Conservation (phyloP, 805 yeast species). For the Candida cerambycidarum region DNA sequence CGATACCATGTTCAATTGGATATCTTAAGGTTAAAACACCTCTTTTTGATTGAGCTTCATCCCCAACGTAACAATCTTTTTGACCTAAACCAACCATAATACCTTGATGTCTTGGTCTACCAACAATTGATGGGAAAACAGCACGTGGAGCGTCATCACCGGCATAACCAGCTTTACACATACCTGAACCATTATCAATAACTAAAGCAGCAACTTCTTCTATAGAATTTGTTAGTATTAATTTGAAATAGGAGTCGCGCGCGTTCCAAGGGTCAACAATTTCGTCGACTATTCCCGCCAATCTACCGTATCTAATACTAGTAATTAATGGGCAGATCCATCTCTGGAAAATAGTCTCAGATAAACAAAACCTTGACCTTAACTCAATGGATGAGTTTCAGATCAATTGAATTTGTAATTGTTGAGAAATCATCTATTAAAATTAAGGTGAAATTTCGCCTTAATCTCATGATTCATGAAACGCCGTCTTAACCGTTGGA, state of each 20-base stretch:
- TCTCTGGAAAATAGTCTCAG: not conserved
- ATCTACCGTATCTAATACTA: not conserved
- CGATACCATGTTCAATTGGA: conserved; percentile 99
- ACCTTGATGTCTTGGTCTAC: conserved; percentile 99
- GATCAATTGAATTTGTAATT: not conserved
- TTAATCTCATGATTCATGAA: no score
- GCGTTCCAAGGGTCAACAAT: conserved; percentile 10
- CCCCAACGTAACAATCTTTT: conserved; percentile 99
- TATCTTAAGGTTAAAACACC: conserved; percentile 98
- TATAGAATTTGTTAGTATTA: conserved; percentile 12
- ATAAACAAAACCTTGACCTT: not conserved
- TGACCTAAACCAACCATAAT: conserved; percentile 99
- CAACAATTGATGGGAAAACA: conserved; percentile 99
- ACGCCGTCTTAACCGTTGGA: not conserved
- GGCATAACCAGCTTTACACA: conserved; percentile 99
- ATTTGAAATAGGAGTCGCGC: conserved; percentile 5
- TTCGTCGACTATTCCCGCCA: conserved; percentile 7
- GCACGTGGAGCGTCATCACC: conserved; percentile 99
- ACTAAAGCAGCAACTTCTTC: conserved; percentile 64
- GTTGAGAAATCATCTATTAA: conserved; percentile 1
- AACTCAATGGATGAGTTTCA: not conserved
- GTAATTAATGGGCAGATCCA: not conserved
- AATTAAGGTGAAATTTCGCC: not conserved
- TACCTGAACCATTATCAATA: conserved; percentile 99
- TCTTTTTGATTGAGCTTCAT: conserved; percentile 99